A percentile compares a stretch with the other conserved stretches of the same genome.
Evolutionary conservation across 495 filamentous ascomycete species (phyloP).

Genomic region (Penicillium antarcticum): DNA sequence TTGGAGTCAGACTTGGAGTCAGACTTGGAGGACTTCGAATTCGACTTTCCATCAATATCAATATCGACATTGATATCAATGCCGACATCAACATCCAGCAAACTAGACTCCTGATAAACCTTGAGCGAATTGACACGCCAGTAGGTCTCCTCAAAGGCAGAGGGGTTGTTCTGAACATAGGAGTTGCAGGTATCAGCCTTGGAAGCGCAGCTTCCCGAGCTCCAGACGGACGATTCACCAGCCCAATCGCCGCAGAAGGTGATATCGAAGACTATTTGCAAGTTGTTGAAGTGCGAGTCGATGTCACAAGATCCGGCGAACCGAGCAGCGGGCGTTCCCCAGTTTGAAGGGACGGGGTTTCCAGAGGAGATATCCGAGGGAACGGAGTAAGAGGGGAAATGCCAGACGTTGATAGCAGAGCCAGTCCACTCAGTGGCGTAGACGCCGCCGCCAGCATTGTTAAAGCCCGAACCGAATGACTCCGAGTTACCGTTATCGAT

Average conservation of each 20-base stretch:
- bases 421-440: slow-evolving; percentile 63
- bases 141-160: slow-evolving; percentile 58
- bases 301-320: slow-evolving; percentile 62
- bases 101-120: slow-evolving; percentile 48
- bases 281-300: slow-evolving; percentile 54
- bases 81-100: neutral
- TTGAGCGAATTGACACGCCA: slow-evolving; percentile 65
- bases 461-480: slow-evolving; percentile 57
- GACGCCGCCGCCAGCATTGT: slow-evolving; percentile 55
- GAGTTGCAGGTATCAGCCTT: slow-evolving; percentile 52
- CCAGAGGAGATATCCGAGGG: slow-evolving; percentile 50
- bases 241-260: slow-evolving; percentile 69
- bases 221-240: slow-evolving; percentile 37
- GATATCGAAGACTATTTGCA: slow-evolving; percentile 67
- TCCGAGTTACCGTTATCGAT: slow-evolving; percentile 32
- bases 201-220: slow-evolving; percentile 24
- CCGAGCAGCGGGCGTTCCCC: slow-evolving; percentile 56
- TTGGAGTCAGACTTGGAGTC: too few relatives aligned
- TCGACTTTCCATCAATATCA: neutral
- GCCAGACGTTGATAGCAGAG: slow-evolving; percentile 59
- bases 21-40: too few relatives aligned
- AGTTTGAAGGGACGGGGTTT: slow-evolving; percentile 54
- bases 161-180: slow-evolving; percentile 60
- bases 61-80: neutral
- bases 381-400: slow-evolving; percentile 47